Percentiles rank a stretch among this genome's conserved stretches.
These are phyloP conservation scores for Dothiorella sarmentorum DNA, from an alignment of 2,329 filamentous ascomycete species.

Conservation along the genomic window DNA sequence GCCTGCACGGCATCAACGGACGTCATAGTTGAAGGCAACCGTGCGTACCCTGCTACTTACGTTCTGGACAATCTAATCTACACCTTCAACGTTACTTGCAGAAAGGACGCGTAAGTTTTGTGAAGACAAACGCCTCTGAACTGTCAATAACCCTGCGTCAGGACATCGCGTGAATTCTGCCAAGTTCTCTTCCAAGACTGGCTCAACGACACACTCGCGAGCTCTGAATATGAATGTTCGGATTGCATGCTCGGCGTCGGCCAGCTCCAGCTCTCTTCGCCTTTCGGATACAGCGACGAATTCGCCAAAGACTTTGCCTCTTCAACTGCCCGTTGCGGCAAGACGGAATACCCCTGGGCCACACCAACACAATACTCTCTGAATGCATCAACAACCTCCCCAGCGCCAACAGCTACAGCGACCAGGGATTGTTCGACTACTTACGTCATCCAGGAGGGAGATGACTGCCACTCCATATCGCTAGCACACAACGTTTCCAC, in stretches of 20 bases:
- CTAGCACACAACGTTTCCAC: background rate
- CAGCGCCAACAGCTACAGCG: background rate
- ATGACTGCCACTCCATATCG: background rate
- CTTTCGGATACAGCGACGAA: background rate
- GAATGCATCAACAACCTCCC: background rate
- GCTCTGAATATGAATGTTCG: background rate
- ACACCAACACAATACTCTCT: background rate
- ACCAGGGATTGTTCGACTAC: background rate
- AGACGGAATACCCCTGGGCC: background rate
- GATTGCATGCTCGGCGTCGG: background rate
- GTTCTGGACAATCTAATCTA: background rate
- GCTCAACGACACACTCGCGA: background rate
- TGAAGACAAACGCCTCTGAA: background rate
- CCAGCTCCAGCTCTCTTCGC: background rate
- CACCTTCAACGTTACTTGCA: background rate
- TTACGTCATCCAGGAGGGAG: background rate
- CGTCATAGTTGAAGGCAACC: background rate
- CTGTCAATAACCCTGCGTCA: background rate
- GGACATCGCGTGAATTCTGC: background rate
- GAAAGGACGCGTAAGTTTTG: background rate
- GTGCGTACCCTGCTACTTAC: background rate
- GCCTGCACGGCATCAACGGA: background rate
- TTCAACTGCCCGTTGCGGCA: background rate
- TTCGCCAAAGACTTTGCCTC: background rate
- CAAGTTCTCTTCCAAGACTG: background rate